These are phyloP conservation scores for Candida endomychidarum DNA, from an alignment of 805 yeast species.

Conservation along the genomic window DNA sequence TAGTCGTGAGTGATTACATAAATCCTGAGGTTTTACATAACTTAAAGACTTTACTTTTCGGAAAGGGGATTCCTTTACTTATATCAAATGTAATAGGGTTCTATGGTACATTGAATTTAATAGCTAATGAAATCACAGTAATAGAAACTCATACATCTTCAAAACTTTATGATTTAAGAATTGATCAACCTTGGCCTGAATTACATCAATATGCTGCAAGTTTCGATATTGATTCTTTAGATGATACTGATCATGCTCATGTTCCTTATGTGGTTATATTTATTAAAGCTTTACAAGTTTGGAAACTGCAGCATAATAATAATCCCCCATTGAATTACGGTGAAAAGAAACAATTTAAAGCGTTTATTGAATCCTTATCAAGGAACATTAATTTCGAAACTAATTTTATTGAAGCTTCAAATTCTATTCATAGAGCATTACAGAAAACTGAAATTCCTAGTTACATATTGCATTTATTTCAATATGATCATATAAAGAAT, in stretches of 20 bases:
- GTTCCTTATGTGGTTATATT: constrained; percentile 70
- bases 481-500: constrained; percentile 18
- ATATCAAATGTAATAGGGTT: constrained; percentile 57
- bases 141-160: constrained; percentile 73
- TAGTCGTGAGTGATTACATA: constrained; percentile 40
- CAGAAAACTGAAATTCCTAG: constrained; percentile 37
- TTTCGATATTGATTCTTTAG: constrained; percentile 47
- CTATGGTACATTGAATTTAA: constrained; percentile 58
- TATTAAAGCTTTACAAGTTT: constrained; percentile 50
- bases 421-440: constrained; percentile 35
- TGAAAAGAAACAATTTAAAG: constrained; percentile 43
- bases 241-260: constrained; percentile 52
- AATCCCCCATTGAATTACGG: constrained; percentile 36
- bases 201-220: constrained; percentile 50
- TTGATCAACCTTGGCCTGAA: constrained; percentile 74
- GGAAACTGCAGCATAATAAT: constrained; percentile 32
- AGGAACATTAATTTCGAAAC: constrained; percentile 53
- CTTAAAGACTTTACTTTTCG: constrained; percentile 42
- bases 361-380: constrained; percentile 35
- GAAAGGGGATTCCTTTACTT: constrained; percentile 52
- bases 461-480: constrained; percentile 23
- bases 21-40: constrained; percentile 18
- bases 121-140: constrained; percentile 59
- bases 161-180: constrained; percentile 61
- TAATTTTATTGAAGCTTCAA: constrained; percentile 40